phyloP scores from a whole-genome alignment of 768 basidiomycete species.

The Lactifluus hygrophoroides region DNA sequence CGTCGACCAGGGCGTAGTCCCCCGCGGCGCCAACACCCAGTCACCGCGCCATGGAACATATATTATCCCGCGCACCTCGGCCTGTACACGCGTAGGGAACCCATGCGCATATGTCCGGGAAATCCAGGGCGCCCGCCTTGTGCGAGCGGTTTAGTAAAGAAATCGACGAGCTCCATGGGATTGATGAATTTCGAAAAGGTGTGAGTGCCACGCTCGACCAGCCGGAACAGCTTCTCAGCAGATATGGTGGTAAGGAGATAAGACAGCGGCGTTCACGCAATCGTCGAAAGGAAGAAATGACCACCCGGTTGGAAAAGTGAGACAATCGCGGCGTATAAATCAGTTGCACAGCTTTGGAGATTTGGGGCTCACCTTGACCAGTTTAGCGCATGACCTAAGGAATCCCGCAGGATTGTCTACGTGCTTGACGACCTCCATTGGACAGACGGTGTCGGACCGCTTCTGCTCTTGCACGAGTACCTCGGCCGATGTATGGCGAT shows the following conservation, averaged over 20 bases:
- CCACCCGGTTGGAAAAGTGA: constrained; percentile 68
- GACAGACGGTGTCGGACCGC: too few species aligned
- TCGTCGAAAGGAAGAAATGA: constrained; percentile 90
- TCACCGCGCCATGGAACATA: constrained; percentile 63
- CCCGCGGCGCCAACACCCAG: constrained; percentile 63
- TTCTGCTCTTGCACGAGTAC: too few species aligned
- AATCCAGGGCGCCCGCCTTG: constrained; percentile 71
- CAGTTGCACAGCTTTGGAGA: too few species aligned
- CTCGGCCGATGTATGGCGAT: constrained; percentile 61
- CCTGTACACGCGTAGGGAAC: constrained; percentile 52
- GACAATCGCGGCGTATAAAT: too few species aligned
- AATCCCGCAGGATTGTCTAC: constrained; percentile 88
- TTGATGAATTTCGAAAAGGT: constrained; percentile 86
- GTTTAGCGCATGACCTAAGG: constrained; percentile 67
- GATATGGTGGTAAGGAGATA: constrained; percentile 62
- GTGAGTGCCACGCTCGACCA: constrained; percentile 85
- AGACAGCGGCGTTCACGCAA: constrained; percentile 76
- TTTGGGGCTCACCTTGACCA: constrained; percentile 83
- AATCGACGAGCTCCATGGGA: constrained; percentile 73
- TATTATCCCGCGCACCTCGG: constrained; percentile 69
- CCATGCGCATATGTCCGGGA: constrained; percentile 38
- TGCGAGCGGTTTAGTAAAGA: constrained; percentile 57
- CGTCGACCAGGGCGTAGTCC: constrained; percentile 36
- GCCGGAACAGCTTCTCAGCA: constrained; percentile 73
- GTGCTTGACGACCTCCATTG: constrained; percentile 98